Conservation (phyloP, 352 stramenopile species). For the Pythium volutum region DNA sequence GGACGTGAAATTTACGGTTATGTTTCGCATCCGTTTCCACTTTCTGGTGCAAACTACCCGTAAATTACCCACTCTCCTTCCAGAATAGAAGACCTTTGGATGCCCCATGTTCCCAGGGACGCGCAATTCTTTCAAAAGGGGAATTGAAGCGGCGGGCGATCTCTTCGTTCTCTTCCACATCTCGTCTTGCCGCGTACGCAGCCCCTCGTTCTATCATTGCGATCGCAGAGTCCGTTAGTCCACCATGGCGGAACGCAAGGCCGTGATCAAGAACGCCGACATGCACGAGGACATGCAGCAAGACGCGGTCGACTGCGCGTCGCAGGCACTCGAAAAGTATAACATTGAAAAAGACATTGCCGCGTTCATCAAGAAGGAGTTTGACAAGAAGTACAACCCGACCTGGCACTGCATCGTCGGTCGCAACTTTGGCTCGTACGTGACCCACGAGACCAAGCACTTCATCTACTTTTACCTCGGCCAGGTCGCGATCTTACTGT, state of each 20-base stretch:
- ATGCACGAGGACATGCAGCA: conserved; percentile 99
- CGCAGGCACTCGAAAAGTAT: conserved; percentile 98
- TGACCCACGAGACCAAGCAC: conserved; percentile 93
- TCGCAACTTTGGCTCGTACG: conserved; percentile 93
- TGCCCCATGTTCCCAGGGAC: background rate
- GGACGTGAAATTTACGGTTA: background rate
- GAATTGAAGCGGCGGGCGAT: background rate
- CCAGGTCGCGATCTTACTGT: conserved; percentile 91
- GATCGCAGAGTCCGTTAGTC: background rate
- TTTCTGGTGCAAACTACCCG: background rate
- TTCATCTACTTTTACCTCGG: conserved; percentile 97
- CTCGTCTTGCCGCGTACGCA: background rate
- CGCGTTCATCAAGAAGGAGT: conserved; percentile 92
- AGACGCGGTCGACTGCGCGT: conserved; percentile 98
- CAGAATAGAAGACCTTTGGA: conserved; percentile 9
- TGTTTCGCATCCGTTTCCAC: conserved; percentile 5
- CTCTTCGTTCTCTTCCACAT: background rate
- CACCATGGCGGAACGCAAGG: conserved; percentile 93
- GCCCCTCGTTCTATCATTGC: background rate
- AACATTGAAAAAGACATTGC: conserved; percentile 98
- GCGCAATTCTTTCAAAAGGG: too few relatives aligned
- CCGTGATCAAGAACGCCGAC: conserved; percentile 99
- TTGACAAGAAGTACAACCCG: conserved; percentile 92
- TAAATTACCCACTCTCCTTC: conserved; percentile 2
- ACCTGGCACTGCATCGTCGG: conserved; percentile 95